A percentile compares a stretch with the other conserved stretches of the same genome.
Evolutionary conservation across 208 protist genomes (phyloP).

Genomic region (Leishmania aethiopica): DNA sequence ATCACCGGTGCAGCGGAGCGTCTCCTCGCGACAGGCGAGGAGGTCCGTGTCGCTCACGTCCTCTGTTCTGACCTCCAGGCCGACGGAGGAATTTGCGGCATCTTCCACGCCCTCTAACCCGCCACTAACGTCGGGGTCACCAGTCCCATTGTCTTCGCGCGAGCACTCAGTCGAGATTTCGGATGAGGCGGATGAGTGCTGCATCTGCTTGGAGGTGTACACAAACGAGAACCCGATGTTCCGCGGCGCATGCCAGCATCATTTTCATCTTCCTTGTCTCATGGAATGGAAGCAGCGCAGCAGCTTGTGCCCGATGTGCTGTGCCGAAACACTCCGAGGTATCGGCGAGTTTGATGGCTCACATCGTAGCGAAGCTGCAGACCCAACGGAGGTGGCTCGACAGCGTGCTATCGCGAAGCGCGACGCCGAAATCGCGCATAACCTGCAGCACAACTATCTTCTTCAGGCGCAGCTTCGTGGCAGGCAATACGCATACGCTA

Average conservation of each 20-base stretch:
- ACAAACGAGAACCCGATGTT: slow-evolving; percentile 62
- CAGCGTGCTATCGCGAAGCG: slow-evolving; percentile 15
- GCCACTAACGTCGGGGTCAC: background rate
- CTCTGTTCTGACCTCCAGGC: background rate
- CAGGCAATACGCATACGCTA: background rate
- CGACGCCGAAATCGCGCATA: slow-evolving; percentile 37
- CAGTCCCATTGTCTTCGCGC: background rate
- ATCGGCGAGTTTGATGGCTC: slow-evolving; percentile 34
- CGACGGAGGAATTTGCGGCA: background rate
- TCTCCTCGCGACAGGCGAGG: background rate
- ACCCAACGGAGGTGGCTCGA: slow-evolving; percentile 11
- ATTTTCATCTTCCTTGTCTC: slow-evolving; percentile 76
- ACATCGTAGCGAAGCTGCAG: background rate
- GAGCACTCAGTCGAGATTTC: background rate
- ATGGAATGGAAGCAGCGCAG: slow-evolving; percentile 82
- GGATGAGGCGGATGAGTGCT: slow-evolving; percentile 68
- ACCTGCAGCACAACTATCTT: slow-evolving; percentile 40
- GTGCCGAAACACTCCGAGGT: slow-evolving; percentile 51
- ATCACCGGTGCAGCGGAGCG: slow-evolving; percentile 1
- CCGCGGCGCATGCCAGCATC: slow-evolving; percentile 56
- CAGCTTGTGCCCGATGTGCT: slow-evolving; percentile 79
- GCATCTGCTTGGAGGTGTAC: slow-evolving; percentile 82
- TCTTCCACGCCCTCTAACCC: background rate
- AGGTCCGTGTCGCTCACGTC: background rate
- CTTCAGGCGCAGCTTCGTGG: slow-evolving; percentile 18